Evolutionary conservation across 2,329 filamentous ascomycete genomes (phyloP).

Genomic region (Calonectria pauciramosa): DNA sequence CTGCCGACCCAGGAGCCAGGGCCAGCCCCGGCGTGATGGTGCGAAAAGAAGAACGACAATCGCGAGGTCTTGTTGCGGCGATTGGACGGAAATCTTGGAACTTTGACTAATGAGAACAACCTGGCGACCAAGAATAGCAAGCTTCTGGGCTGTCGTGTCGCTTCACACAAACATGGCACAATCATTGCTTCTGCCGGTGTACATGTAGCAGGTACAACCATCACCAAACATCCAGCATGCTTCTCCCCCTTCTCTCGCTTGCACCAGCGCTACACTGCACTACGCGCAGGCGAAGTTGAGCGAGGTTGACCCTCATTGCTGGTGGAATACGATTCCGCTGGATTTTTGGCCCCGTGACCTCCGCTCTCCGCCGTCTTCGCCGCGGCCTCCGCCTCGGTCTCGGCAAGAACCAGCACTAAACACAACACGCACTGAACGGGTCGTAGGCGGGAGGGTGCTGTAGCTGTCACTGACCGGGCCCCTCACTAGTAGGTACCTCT

Average conservation of each 20-base stretch:
- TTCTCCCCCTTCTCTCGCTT: background rate
- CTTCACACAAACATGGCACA: constrained; percentile 9
- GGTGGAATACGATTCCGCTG: constrained; percentile 2
- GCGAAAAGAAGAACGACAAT: constrained; percentile 30
- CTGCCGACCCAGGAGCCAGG: constrained; percentile 8
- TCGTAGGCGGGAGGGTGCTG: constrained; percentile 1
- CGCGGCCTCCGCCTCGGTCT: constrained; percentile 18
- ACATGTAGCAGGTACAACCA: constrained; percentile 6
- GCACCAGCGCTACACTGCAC: background rate
- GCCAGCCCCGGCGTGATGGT: constrained; percentile 4
- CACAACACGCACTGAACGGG: background rate
- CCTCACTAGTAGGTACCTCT: background rate
- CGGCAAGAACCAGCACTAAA: constrained; percentile 6
- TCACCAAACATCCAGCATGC: background rate
- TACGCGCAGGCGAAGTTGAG: background rate
- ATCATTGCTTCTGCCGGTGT: background rate
- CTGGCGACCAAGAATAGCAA: constrained; percentile 22
- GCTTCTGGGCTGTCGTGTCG: constrained; percentile 11
- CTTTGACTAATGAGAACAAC: constrained; percentile 56
- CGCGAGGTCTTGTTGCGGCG: constrained; percentile 28
- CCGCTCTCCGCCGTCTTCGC: constrained; percentile 17
- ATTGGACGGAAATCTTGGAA: constrained; percentile 48
- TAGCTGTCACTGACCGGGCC: background rate
- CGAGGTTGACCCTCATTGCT: background rate
- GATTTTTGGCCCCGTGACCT: constrained; percentile 20